phyloP scores from a whole-genome alignment of 805 yeast species.

The Pichia thaimueangensis region DNA sequence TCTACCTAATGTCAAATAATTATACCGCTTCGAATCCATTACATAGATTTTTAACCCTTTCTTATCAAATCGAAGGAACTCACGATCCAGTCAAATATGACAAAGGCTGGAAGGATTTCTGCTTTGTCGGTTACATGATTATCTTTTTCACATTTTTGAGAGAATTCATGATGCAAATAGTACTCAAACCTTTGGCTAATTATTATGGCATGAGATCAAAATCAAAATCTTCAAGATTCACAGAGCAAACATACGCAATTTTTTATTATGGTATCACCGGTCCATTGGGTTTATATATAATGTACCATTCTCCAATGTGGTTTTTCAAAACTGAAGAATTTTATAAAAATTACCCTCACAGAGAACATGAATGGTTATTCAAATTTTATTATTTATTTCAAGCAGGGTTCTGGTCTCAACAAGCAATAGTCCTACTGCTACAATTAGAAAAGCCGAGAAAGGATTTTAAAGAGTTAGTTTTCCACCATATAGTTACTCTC shows the following conservation, averaged over 20 bases:
- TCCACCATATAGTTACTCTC: constrained; percentile 90
- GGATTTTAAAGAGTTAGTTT: constrained; percentile 83
- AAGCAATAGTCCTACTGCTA: constrained; percentile 71
- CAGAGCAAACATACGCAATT: constrained; percentile 88
- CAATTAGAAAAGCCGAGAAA: constrained; percentile 94
- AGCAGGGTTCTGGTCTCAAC: constrained; percentile 98
- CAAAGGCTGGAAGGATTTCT: constrained; percentile 79
- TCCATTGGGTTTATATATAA: constrained; percentile 83
- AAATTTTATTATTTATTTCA: constrained; percentile 84
- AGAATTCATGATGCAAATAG: constrained; percentile 82
- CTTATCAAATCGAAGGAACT: constrained; percentile 57
- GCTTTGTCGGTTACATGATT: constrained; percentile 74
- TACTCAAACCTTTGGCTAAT: constrained; percentile 67
- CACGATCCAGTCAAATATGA: constrained; percentile 55
- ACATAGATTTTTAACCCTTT: constrained; percentile 55
- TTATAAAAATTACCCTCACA: constrained; percentile 79
- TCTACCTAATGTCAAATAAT: constrained; percentile 52
- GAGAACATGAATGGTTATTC: constrained; percentile 58
- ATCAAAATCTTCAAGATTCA: constrained; percentile 67
- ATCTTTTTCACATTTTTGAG: constrained; percentile 84
- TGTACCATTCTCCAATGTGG: constrained; percentile 84
- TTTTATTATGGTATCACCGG: constrained; percentile 76
- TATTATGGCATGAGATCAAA: constrained; percentile 44
- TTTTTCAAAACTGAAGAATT: constrained; percentile 78
- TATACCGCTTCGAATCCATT: constrained; percentile 54